Evolutionary conservation across 1,284 basidiomycete species (phyloP).

Genomic region (Irpex sp.): DNA sequence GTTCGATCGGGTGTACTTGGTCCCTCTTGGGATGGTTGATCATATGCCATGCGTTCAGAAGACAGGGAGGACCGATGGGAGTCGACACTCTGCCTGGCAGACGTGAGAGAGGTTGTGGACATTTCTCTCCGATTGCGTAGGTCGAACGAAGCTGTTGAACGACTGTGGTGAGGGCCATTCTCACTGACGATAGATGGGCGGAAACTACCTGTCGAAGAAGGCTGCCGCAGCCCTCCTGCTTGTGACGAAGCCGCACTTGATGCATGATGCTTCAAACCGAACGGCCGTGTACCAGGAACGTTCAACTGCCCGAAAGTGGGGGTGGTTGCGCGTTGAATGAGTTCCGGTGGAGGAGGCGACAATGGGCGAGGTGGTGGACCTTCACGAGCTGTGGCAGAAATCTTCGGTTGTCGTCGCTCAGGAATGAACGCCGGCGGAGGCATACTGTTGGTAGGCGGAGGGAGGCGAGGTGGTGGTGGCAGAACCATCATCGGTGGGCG

Average conservation of each 20-base stretch:
- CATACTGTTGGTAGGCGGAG: slow-evolving; percentile 73
- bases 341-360: slow-evolving; percentile 86
- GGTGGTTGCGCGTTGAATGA: slow-evolving; percentile 83
- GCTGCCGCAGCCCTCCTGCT: slow-evolving; percentile 55
- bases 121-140: slow-evolving; percentile 50
- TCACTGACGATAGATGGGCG: slow-evolving; percentile 63
- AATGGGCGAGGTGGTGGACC: slow-evolving; percentile 76
- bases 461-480: slow-evolving; percentile 79
- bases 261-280: slow-evolving; percentile 51
- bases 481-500: slow-evolving; percentile 82
- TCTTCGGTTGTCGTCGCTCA: slow-evolving; percentile 56
- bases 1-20: slow-evolving; percentile 24
- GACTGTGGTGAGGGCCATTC: slow-evolving; percentile 41
- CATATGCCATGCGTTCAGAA: slow-evolving; percentile 58
- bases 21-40: slow-evolving; percentile 32
- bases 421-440: slow-evolving; percentile 74
- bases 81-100: slow-evolving; percentile 53
- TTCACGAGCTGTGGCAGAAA: slow-evolving; percentile 48
- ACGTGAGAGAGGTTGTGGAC: slow-evolving; percentile 63
- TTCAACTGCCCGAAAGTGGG: slow-evolving; percentile 69
- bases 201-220: slow-evolving; percentile 78
- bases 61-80: slow-evolving; percentile 78
- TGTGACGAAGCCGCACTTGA: slow-evolving; percentile 70
- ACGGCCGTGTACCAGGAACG: slow-evolving; percentile 46
- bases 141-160: slow-evolving; percentile 37